A percentile compares a stretch with the other conserved stretches of the same genome.
These are phyloP conservation scores for Fusarium subglutinans DNA, from an alignment of 2,329 filamentous ascomycete genomes.

Conservation along the genomic window DNA sequence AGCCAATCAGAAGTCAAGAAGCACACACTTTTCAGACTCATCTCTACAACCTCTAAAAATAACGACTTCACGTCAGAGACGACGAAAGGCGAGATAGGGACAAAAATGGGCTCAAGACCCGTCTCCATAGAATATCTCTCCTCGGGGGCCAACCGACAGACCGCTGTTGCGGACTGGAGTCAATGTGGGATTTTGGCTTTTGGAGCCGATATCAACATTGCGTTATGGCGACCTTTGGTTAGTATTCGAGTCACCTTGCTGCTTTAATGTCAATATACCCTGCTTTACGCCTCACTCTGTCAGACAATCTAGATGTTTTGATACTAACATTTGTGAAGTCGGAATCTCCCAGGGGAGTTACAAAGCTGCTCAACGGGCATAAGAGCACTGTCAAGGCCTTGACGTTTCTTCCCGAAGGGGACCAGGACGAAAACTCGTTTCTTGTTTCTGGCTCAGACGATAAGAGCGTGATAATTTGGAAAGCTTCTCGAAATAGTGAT, in stretches of 20 bases:
- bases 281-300: not conserved
- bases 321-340: slow-evolving; percentile 44
- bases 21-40: slow-evolving; percentile 50
- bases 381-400: slow-evolving; percentile 83
- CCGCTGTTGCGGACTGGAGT: slow-evolving; percentile 91
- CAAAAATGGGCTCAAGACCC: slow-evolving; percentile 40
- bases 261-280: slow-evolving; percentile 13
- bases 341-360: slow-evolving; percentile 64
- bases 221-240: slow-evolving; percentile 85
- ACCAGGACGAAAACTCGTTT: slow-evolving; percentile 59
- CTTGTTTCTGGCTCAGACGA: slow-evolving; percentile 86
- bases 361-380: slow-evolving; percentile 77
- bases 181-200: slow-evolving; percentile 79
- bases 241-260: slow-evolving; percentile 47
- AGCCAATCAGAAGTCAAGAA: slow-evolving; percentile 51
- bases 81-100: slow-evolving; percentile 30
- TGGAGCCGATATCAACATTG: slow-evolving; percentile 88
- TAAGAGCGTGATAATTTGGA: slow-evolving; percentile 80
- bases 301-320: not conserved
- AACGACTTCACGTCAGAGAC: slow-evolving; percentile 7
- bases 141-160: slow-evolving; percentile 89
- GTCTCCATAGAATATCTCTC: slow-evolving; percentile 67
- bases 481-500: slow-evolving; percentile 40
- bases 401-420: slow-evolving; percentile 71
- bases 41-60: slow-evolving; percentile 18